Evolutionary conservation across 768 basidiomycete genomes (phyloP), one percentile per base, ranked within the genome.

Genomic region (Sarcodon sp.): DNA sequence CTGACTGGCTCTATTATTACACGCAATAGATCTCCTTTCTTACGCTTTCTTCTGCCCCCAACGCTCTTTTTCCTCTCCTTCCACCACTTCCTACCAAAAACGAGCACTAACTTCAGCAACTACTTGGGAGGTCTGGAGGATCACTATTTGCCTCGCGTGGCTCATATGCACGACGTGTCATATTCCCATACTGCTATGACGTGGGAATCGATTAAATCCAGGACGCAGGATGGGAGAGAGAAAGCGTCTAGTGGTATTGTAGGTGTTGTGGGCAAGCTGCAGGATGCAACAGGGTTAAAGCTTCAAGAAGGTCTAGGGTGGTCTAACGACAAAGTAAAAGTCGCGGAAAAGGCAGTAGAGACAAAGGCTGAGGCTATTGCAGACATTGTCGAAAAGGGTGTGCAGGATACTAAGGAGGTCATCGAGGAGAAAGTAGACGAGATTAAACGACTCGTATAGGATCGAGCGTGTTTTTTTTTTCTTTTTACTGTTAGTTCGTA

Each of bases 1-100:
- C 79, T 98, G 44, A 84, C 87, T 3, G 89, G 87, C 1, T 91
- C 91, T 49, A 83, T 98, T 56, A 55, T 97, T 48, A 78, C 86
- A 0, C 83, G 92, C 38, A 85, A 83, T 54, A 80, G 92, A 53
- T 59, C 69, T 46, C 65, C 92, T 47, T 71, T 80, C 33, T 66
- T 78, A 5, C 84, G 94, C 15, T 55, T 84, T 46, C 52, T 84
- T 41, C 72, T 92, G 11, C 94, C 94, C 0, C 86, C 93, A 0
- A 51, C 77, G 18, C 76, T 91, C 61, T 65, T 91, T 54, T 47
- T 83, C 49, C 59, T 76, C 50, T 80, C 92, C 31, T 68, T 83
- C 41, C 69, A 78, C 48, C 80, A 93, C 62, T 93, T 96, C 78
- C 78, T 96, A 37, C 94, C 94, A 4, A 72, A 83, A 61, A 87